These are phyloP conservation scores for Cystobasidium onofrii DNA, from an alignment of 768 basidiomycete genomes.

Conservation along the genomic window DNA sequence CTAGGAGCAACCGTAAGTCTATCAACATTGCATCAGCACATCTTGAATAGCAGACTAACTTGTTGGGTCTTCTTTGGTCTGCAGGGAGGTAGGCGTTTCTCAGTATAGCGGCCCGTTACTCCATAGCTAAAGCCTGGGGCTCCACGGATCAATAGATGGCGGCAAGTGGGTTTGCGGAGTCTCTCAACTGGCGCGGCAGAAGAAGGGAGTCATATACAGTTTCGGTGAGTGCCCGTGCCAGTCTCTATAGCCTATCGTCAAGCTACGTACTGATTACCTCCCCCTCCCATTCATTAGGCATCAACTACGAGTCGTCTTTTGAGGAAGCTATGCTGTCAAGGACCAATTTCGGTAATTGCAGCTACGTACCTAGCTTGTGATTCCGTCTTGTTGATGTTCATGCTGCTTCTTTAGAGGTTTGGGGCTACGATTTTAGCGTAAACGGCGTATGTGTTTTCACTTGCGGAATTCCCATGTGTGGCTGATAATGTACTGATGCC, in stretches of 20 bases:
- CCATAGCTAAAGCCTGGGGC: neutral
- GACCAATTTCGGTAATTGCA: neutral
- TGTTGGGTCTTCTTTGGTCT: neutral
- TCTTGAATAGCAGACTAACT: neutral
- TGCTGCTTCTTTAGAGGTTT: constrained; percentile 23
- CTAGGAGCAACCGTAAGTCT: constrained; percentile 7
- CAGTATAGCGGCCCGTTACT: neutral
- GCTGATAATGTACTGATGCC: too few species aligned
- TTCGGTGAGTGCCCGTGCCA: constrained; percentile 12
- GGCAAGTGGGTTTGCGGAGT: constrained; percentile 35
- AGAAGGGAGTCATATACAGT: constrained; percentile 30
- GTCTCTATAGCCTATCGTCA: neutral
- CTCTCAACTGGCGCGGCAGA: constrained; percentile 8
- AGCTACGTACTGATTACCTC: neutral
- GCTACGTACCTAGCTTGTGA: neutral
- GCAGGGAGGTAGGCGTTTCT: neutral
- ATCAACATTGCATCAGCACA: neutral
- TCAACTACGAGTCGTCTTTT: constrained; percentile 35
- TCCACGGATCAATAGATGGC: neutral
- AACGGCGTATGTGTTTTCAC: neutral
- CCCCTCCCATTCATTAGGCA: neutral
- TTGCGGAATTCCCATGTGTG: neutral
- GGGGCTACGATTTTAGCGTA: constrained; percentile 36
- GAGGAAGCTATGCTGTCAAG: constrained; percentile 30
- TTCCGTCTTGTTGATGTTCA: neutral